Evolutionary conservation across 78 protist species (phyloP).

Genomic region (Cavenderia fasciculata): DNA sequence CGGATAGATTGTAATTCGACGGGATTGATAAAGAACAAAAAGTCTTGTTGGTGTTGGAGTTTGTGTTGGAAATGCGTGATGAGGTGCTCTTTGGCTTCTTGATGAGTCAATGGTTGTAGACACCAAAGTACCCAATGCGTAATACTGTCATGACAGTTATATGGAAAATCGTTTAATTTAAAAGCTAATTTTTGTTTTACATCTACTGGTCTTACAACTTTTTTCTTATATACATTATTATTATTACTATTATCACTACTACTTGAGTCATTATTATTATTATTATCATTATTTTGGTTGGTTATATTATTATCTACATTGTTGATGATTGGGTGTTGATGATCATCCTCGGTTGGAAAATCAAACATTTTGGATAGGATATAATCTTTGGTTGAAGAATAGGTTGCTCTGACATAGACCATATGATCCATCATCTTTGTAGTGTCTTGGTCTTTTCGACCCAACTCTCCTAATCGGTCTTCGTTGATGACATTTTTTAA

Average conservation of each 20-base stretch:
- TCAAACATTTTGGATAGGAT: slow-evolving; percentile 17
- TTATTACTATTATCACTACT: neutral
- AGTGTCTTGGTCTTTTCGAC: slow-evolving; percentile 20
- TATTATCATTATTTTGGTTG: too few species aligned
- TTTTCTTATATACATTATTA: neutral
- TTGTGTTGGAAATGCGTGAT: neutral
- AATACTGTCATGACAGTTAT: slow-evolving; percentile 9
- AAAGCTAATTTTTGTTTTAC: slow-evolving; percentile 26
- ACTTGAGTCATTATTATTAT: neutral
- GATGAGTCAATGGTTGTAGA: slow-evolving; percentile 27
- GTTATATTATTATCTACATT: too few species aligned
- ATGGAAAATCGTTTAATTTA: slow-evolving; percentile 63
- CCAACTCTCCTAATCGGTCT: slow-evolving; percentile 22
- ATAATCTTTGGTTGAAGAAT: slow-evolving; percentile 17
- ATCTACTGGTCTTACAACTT: neutral
- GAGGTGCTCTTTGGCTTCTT: slow-evolving; percentile 31
- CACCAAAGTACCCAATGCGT: slow-evolving; percentile 66
- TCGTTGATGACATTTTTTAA: slow-evolving; percentile 13
- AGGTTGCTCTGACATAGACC: neutral
- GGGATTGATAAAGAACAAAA: slow-evolving; percentile 43
- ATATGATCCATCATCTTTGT: slow-evolving; percentile 12
- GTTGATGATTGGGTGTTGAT: too few species aligned
- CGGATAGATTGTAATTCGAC: slow-evolving; percentile 32
- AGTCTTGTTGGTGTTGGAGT: slow-evolving; percentile 3
- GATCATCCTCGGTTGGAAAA: neutral